These are phyloP conservation scores for Tolypocladium pustulatum DNA, from an alignment of 2,329 filamentous ascomycete genomes.

Conservation along the genomic window DNA sequence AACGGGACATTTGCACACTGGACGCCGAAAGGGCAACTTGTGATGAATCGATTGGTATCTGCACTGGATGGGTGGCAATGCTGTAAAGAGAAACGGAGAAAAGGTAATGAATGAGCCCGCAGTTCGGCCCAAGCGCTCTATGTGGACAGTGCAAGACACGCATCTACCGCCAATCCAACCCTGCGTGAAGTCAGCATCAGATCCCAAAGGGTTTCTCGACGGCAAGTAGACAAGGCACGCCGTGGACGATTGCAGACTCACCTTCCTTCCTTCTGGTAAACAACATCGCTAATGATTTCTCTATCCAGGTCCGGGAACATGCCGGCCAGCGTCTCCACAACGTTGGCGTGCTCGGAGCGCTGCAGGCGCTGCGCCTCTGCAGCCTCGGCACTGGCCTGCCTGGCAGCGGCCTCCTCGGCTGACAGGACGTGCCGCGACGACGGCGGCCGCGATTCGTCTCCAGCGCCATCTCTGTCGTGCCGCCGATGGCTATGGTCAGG, in stretches of 20 bases:
- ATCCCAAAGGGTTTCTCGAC: no score
- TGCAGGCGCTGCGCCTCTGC: constrained; percentile 80
- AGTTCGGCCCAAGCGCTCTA: constrained; percentile 12
- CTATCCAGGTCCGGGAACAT: constrained; percentile 96
- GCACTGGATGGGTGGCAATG: not conserved
- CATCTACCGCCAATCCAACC: constrained; percentile 77
- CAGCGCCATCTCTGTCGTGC: constrained; percentile 7
- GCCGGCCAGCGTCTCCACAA: constrained; percentile 85
- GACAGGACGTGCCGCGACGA: constrained; percentile 39
- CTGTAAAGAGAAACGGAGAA: not conserved
- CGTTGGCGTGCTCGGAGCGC: constrained; percentile 73
- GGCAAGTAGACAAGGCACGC: not conserved
- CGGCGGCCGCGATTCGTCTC: constrained; percentile 17
- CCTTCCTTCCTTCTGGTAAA: constrained; percentile 90
- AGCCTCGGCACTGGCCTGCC: constrained; percentile 81
- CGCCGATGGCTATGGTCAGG: constrained; percentile 19
- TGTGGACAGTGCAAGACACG: constrained; percentile 60
- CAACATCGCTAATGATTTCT: constrained; percentile 94
- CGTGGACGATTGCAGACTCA: constrained; percentile 32
- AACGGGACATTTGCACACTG: not conserved
- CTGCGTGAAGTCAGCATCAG: constrained; percentile 28
- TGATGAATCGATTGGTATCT: not conserved
- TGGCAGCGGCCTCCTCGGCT: constrained; percentile 78
- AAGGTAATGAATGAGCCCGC: not conserved
- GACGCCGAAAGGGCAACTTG: not conserved